Evolutionary conservation across 495 filamentous ascomycete genomes (phyloP), one percentile per base, ranked within the genome.

Genomic region (Daldinia childiae): DNA sequence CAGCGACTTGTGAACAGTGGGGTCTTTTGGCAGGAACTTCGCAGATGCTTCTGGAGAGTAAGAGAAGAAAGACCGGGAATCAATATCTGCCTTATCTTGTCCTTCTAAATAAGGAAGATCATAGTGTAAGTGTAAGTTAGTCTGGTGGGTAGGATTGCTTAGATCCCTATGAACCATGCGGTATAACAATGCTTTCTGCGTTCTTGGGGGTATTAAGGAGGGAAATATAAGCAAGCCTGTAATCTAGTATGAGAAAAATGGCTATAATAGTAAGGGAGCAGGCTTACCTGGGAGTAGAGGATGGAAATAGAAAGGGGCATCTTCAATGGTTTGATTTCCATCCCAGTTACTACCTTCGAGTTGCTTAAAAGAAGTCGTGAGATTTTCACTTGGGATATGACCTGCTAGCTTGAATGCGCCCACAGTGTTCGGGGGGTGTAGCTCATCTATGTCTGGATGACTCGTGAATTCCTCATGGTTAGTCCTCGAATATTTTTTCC

Each of bases 81-180:
- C 24, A 66, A 69, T 9, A 57, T 66, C 64, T 4, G 17, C 19
- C 8, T 48, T 50, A 7, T 62, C 48, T 67, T 60, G 17, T 43
- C 76, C 29, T 29, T 71, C 59, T 2, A 89, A 87, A 74, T 97
- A 97, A 1, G 89, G 87, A 9, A 98, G 81, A 48, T 90, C 76
- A 78, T 93, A 92, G 80, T 97, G 93, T 2, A 92, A 81, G 78
- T 97, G 92, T 14, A 97, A 78, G 80, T 98, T 98, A 63, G 95
- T 97, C 72, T 90, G 85, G 77, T 98, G 92, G 12, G 77, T 64
- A 6, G 89, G 87, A 71, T 91, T 85, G 60, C 90, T 90, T 14
- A 98, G 87, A 78, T 97, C 92, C 39, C 91, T 87, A 77, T 96
- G 93, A 32, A 97, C 81, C 71, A 97, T 80, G 26, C 86, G 85